These are phyloP conservation scores for Mycena alexandri DNA, from an alignment of 768 basidiomycete genomes.

Conservation along the genomic window DNA sequence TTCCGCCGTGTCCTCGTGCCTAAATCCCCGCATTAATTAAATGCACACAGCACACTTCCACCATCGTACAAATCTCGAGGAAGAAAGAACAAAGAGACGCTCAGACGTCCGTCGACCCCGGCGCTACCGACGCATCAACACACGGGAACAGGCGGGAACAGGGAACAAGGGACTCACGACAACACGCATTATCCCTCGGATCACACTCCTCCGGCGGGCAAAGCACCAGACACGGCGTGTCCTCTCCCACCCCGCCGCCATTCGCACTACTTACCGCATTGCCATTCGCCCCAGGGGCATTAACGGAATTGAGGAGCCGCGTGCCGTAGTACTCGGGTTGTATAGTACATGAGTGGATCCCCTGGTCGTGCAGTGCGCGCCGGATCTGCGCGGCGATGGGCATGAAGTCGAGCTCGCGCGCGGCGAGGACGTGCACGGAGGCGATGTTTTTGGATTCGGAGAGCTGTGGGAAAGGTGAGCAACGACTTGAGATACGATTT, in stretches of 20 bases:
- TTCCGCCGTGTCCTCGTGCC: too few species aligned
- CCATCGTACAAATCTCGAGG: too few species aligned
- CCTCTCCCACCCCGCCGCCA: too few species aligned
- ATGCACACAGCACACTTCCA: too few species aligned
- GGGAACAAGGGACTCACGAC: slow-evolving; percentile 22
- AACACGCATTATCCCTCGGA: slow-evolving; percentile 29
- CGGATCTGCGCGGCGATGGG: slow-evolving; percentile 87
- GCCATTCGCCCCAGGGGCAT: too few species aligned
- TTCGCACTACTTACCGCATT: too few species aligned
- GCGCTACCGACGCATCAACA: background rate
- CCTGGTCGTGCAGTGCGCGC: slow-evolving; percentile 82
- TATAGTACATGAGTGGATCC: slow-evolving; percentile 95
- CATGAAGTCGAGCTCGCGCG: slow-evolving; percentile 91
- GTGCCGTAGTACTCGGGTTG: slow-evolving; percentile 83
- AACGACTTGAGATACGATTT: too few species aligned
- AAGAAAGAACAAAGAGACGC: too few species aligned
- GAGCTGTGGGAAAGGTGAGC: slow-evolving; percentile 49
- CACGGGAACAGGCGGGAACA: background rate
- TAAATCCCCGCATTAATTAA: too few species aligned
- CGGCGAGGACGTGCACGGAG: slow-evolving; percentile 93
- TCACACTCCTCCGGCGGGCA: slow-evolving; percentile 35
- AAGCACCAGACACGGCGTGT: slow-evolving; percentile 30
- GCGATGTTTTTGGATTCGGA: slow-evolving; percentile 96
- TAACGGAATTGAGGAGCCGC: slow-evolving; percentile 23
- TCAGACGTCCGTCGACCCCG: slow-evolving; percentile 3